phyloP scores from a whole-genome alignment of 2,329 filamentous ascomycete species.

The Colletotrichum lupini region DNA sequence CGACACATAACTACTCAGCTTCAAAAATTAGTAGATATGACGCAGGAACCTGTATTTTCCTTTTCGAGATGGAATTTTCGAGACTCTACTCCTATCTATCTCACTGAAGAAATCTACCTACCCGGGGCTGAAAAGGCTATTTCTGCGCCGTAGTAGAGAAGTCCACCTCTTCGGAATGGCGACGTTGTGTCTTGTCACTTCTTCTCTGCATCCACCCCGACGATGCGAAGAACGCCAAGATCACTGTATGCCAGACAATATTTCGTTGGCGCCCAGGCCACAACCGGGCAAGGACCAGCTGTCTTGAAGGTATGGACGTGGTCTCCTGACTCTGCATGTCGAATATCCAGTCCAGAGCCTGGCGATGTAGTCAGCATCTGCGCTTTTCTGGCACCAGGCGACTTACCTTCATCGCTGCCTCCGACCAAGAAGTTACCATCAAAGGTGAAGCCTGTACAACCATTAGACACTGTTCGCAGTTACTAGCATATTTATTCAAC shows the following conservation, averaged over 20 bases:
- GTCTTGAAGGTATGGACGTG: conserved; percentile 79
- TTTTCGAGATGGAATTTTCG: background rate
- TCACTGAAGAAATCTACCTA: background rate
- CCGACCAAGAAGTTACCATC: conserved; percentile 81
- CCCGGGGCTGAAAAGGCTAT: too few species aligned
- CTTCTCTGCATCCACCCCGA: conserved; percentile 66
- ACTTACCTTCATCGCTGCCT: conserved; percentile 76
- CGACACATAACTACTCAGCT: background rate
- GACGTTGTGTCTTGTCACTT: conserved; percentile 43
- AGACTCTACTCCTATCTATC: background rate
- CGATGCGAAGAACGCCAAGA: conserved; percentile 74
- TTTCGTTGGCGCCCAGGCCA: conserved; percentile 80
- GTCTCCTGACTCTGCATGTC: conserved; percentile 80
- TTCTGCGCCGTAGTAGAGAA: background rate
- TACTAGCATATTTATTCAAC: conserved; percentile 39
- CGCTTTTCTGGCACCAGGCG: background rate
- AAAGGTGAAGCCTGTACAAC: conserved; percentile 74
- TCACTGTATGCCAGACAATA: conserved; percentile 83
- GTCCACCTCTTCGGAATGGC: background rate
- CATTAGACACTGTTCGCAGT: background rate
- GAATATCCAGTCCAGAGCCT: conserved; percentile 74
- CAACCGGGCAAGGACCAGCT: conserved; percentile 70
- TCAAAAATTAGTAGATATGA: background rate
- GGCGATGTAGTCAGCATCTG: conserved; percentile 12
- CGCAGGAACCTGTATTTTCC: background rate